Conservation (phyloP, 2,329 filamentous ascomycete genomes). For the Thermoascus crustaceus region DNA sequence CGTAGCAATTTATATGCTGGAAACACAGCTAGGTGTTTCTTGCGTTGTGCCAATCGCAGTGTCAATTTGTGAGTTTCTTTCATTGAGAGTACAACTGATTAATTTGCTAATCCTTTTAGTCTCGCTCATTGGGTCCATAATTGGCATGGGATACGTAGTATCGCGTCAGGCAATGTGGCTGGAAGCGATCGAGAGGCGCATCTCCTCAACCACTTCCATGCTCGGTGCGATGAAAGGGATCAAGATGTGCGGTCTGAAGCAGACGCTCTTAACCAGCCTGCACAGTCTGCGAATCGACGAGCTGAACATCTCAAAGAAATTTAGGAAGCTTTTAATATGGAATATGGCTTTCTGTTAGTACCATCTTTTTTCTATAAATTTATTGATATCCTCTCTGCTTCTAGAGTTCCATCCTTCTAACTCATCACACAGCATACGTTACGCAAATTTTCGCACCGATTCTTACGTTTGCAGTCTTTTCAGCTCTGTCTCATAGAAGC, state of each 20-base stretch:
- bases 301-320: slow-evolving; percentile 33
- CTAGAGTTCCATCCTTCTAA: slow-evolving; percentile 11
- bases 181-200: slow-evolving; percentile 42
- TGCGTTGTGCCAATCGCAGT: slow-evolving; percentile 39
- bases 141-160: slow-evolving; percentile 30
- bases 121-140: slow-evolving; percentile 27
- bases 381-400: slow-evolving; percentile 12
- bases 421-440: slow-evolving; percentile 22
- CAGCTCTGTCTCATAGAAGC: slow-evolving; percentile 30
- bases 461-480: slow-evolving; percentile 39
- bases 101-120: slow-evolving; percentile 11
- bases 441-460: slow-evolving; percentile 38
- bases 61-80: slow-evolving; percentile 29
- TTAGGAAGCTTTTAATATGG: slow-evolving; percentile 34
- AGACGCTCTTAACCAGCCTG: slow-evolving; percentile 31
- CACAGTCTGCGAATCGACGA: slow-evolving; percentile 35
- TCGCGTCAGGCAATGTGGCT: slow-evolving; percentile 41
- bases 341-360: slow-evolving; percentile 31
- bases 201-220: slow-evolving; percentile 42
- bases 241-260: slow-evolving; percentile 43
- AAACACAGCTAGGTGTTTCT: slow-evolving; percentile 35
- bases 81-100: neutral
- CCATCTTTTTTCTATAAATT: slow-evolving; percentile 12
- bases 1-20: slow-evolving; percentile 37
- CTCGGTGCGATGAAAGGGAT: slow-evolving; percentile 45